Evolutionary conservation across 2,329 filamentous ascomycete genomes (phyloP), one percentile per base, ranked within the genome.

Genomic region (Biscogniauxia marginata): DNA sequence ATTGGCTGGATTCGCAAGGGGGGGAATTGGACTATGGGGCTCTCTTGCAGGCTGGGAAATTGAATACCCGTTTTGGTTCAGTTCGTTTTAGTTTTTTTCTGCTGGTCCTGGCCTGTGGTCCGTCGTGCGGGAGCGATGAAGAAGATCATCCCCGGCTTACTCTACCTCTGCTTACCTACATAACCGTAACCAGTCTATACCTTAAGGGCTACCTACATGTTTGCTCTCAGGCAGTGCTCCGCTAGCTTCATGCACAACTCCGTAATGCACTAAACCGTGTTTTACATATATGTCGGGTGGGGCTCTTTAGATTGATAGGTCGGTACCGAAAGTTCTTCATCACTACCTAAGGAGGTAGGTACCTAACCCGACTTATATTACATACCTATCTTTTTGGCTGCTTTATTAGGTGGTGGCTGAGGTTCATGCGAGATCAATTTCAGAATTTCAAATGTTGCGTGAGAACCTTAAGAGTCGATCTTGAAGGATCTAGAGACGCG

Each of bases 31-130:
- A 55, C 55, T 57, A 63, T 61, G 63, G 66, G 58, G 59, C 61
- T 56, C 52, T 59, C 56, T 59, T 59, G 65, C 63, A 67, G 62
- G 61, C 65, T 67, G 65, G 66, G 65, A 69, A 69, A 68, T 68
- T 67, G 65, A 61, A 54, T 34, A 49, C 59, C 61, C 50, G 54
- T 61, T 63, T 56, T 44, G 19, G 56, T 53, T 54, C 56, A 39
- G 30, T 39, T 39, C 30, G 30, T 39, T 39, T 39, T 39, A 39
- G 30, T 39, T 39, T 8, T 8, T 7, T 39, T 39, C n/a, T n/a
- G 13, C 9, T 39, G 3, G 13, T 39, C 25, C 13, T 39, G 30
- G 30, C 30, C 30, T 39, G 30, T 39, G 30, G 30, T 30, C 25
- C 7, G 25, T 39, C 13, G 30, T 16, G 6, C 30, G 30, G 30